phyloP scores from a whole-genome alignment of 441 rosid genomes.

The Viola pubescens region DNA sequence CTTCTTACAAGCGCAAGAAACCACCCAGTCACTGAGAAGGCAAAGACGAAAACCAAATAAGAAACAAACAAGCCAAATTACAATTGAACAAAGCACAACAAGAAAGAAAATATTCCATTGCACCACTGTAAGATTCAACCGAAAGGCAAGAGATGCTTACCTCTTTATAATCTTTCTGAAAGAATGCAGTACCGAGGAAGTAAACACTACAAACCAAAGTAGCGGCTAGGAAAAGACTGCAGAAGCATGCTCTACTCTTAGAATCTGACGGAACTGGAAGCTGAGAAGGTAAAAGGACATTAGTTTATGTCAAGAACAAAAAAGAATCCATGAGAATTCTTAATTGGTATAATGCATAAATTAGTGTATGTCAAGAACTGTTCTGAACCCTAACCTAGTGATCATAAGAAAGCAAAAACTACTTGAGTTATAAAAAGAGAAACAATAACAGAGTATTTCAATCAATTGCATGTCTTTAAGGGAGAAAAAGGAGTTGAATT shows the following conservation, averaged over 20 bases:
- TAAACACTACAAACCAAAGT: slow-evolving; percentile 50
- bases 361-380: too few species aligned
- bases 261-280: slow-evolving; percentile 32
- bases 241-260: slow-evolving; percentile 52
- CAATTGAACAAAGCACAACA: not conserved
- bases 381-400: not conserved
- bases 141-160: slow-evolving; percentile 34
- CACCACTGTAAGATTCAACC: not conserved
- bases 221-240: slow-evolving; percentile 38
- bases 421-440: not conserved
- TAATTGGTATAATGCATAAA: not conserved
- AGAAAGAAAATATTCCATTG: not conserved
- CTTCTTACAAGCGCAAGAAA: not conserved
- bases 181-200: slow-evolving; percentile 43
- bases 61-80: not conserved
- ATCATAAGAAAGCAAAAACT: not conserved
- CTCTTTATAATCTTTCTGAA: slow-evolving; percentile 41
- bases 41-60: not conserved
- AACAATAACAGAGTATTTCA: not conserved
- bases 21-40: not conserved
- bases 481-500: too few species aligned
- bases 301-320: too few species aligned
- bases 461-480: too few species aligned
- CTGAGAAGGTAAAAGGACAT: slow-evolving; percentile 24
- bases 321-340: not conserved